phyloP scores from a whole-genome alignment of 2,329 filamentous ascomycete genomes.

The Conoideocrella luteorostrata region DNA sequence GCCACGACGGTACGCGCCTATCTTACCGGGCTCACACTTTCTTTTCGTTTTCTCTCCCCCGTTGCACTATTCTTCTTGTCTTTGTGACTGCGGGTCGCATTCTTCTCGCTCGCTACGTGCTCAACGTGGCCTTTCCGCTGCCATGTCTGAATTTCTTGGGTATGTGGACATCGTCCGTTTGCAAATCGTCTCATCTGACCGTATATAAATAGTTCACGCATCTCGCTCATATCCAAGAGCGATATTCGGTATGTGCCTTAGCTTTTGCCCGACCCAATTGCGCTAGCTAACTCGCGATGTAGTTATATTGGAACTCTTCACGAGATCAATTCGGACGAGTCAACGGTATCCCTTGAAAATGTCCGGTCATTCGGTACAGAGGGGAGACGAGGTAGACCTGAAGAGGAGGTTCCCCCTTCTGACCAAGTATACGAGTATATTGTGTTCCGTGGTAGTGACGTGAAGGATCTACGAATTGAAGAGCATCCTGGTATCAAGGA shows the following conservation, averaged over 20 bases:
- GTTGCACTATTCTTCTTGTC: constrained; percentile 13
- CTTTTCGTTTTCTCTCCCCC: background rate
- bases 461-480: constrained; percentile 94
- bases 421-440: constrained; percentile 97
- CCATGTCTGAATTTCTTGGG: constrained; percentile 58
- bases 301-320: constrained; percentile 95
- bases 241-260: constrained; percentile 73
- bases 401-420: constrained; percentile 77
- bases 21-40: constrained; percentile 3
- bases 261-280: constrained; percentile 6
- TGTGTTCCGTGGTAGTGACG: constrained; percentile 95
- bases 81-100: constrained; percentile 15
- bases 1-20: constrained; percentile 4
- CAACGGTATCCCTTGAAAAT: constrained; percentile 94
- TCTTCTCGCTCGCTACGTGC: constrained; percentile 30
- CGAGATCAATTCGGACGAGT: constrained; percentile 96
- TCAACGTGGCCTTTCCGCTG: constrained; percentile 31
- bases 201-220: constrained; percentile 63
- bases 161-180: constrained; percentile 26
- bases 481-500: constrained; percentile 70
- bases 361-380: constrained; percentile 93
- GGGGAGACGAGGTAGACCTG: constrained; percentile 70
- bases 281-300: constrained; percentile 27
- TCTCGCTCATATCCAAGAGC: constrained; percentile 95
- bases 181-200: background rate